phyloP scores from a whole-genome alignment of 2,329 filamentous ascomycete species.

The Arthroderma sp. region DNA sequence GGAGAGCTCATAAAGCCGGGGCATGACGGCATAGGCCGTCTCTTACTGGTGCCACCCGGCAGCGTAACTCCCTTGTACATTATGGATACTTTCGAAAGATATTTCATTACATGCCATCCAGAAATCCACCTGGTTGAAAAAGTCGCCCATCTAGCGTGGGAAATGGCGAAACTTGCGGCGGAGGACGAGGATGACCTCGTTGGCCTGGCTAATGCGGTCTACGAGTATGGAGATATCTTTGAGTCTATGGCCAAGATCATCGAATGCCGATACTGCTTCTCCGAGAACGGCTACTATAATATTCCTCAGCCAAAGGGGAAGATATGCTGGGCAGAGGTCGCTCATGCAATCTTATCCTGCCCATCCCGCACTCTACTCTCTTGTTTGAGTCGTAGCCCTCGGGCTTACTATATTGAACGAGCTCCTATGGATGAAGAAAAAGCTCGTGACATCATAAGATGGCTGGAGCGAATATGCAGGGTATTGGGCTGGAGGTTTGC shows the following conservation, averaged over 20 bases:
- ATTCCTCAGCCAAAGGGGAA: background rate
- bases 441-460: background rate
- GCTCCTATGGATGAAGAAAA: background rate
- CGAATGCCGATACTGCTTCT: slow-evolving; percentile 8
- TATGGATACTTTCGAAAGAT: background rate
- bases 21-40: too few species aligned
- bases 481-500: background rate
- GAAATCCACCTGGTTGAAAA: background rate
- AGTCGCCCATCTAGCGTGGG: background rate
- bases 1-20: too few species aligned
- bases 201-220: background rate
- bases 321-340: background rate
- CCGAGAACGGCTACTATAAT: slow-evolving; percentile 4
- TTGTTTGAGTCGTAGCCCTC: too few species aligned
- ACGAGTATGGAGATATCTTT: slow-evolving; percentile 10
- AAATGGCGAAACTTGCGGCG: background rate
- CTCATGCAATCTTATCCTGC: background rate
- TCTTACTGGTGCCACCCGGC: too few species aligned
- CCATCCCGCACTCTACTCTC: too few species aligned
- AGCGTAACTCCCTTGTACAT: too few species aligned
- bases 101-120: background rate
- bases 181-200: background rate
- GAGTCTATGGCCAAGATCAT: slow-evolving; percentile 6
- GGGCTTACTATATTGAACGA: background rate
- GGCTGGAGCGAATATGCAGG: background rate